A percentile compares a stretch with the other conserved stretches of the same genome.
These are phyloP conservation scores for Lathyrus sativus DNA, from an alignment of 306 rosid genomes.

Conservation along the genomic window DNA sequence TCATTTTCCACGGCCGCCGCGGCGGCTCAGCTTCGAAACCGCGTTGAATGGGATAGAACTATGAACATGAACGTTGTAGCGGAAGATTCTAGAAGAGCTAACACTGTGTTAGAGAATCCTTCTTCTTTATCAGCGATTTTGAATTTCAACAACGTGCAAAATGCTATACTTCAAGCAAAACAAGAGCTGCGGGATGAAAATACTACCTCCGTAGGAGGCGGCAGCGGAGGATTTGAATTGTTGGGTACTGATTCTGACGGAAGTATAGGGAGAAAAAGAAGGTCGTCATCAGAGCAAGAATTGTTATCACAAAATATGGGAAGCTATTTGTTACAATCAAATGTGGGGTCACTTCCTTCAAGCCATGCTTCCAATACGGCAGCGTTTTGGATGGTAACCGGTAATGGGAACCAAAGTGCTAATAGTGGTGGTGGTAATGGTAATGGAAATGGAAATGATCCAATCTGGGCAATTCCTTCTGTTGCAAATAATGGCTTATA, in stretches of 20 bases:
- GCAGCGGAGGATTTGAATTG: slow-evolving; percentile 37
- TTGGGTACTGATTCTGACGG: slow-evolving; percentile 45
- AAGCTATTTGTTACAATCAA: slow-evolving; percentile 69
- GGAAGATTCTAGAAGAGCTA: slow-evolving; percentile 54
- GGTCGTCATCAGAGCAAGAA: slow-evolving; percentile 65
- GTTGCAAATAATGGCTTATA: slow-evolving; percentile 45
- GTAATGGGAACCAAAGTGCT: slow-evolving; percentile 47
- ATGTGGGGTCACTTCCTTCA: slow-evolving; percentile 68
- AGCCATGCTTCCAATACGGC: slow-evolving; percentile 64
- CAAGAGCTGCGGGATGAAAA: slow-evolving; percentile 54
- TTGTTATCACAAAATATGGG: slow-evolving; percentile 56
- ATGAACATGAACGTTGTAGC: slow-evolving; percentile 32
- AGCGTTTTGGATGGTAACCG: slow-evolving; percentile 73
- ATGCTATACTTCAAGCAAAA: slow-evolving; percentile 53
- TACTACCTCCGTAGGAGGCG: slow-evolving; percentile 1
- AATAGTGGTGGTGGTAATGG: slow-evolving; percentile 7
- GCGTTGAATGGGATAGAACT: slow-evolving; percentile 54
- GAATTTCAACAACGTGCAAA: slow-evolving; percentile 61
- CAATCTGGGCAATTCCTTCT: slow-evolving; percentile 53
- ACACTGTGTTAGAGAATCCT: slow-evolving; percentile 30
- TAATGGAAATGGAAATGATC: slow-evolving; percentile 31
- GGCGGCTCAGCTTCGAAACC: slow-evolving; percentile 44
- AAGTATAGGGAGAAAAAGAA: slow-evolving; percentile 57
- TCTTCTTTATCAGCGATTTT: slow-evolving; percentile 55
- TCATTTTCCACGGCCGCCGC: slow-evolving; percentile 35